Evolutionary conservation across 495 filamentous ascomycete genomes (phyloP).

Genomic region (Penicillium paxilli): DNA sequence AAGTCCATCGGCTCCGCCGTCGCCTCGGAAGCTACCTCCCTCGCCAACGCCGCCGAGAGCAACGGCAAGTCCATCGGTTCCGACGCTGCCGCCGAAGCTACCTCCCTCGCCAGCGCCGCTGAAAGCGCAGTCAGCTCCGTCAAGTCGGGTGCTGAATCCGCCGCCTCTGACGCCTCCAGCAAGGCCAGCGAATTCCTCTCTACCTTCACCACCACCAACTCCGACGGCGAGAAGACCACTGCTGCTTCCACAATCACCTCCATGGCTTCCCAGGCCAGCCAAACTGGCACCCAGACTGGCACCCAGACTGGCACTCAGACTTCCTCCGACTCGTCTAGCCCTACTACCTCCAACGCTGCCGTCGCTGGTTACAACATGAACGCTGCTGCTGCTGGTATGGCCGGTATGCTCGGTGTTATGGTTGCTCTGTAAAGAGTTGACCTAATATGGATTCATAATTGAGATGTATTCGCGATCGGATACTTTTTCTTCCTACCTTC

Average conservation of each 20-base stretch:
- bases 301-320: constrained; percentile 6
- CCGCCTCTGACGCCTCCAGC: constrained; percentile 16
- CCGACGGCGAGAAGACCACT: constrained; percentile 17
- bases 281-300: constrained; percentile 10
- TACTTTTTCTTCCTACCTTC: constrained; percentile 4
- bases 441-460: background rate
- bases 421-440: constrained; percentile 32
- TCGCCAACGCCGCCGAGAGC: constrained; percentile 8
- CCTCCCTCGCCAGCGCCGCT: constrained; percentile 13
- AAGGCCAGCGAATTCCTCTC: constrained; percentile 13
- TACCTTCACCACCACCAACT: constrained; percentile 20
- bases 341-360: constrained; percentile 6
- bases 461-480: background rate
- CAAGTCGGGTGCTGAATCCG: constrained; percentile 16
- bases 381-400: constrained; percentile 22
- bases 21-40: constrained; percentile 9
- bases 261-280: constrained; percentile 9
- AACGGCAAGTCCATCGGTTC: constrained; percentile 8
- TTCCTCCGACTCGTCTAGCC: constrained; percentile 10
- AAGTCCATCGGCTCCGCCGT: constrained; percentile 9
- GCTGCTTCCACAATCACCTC: constrained; percentile 17
- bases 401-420: constrained; percentile 40
- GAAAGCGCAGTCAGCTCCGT: constrained; percentile 14
- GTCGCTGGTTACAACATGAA: constrained; percentile 20
- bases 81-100: constrained; percentile 6